A percentile compares a stretch with the other conserved stretches of the same genome.
phyloP scores from a whole-genome alignment of 1,284 basidiomycete genomes.

The Marasmius sp. region DNA sequence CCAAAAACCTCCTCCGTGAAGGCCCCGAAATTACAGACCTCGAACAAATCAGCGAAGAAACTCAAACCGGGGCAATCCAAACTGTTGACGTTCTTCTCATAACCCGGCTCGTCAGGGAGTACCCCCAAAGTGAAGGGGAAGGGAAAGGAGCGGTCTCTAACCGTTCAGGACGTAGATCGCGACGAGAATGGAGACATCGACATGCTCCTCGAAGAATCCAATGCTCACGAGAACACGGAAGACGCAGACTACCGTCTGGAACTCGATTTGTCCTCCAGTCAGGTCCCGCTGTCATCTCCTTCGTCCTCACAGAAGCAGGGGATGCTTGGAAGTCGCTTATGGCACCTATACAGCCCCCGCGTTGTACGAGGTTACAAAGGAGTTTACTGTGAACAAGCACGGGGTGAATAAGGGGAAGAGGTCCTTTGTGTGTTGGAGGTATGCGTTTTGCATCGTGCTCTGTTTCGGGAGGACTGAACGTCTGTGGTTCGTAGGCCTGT shows the following conservation, averaged over 20 bases:
- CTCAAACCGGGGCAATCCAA: constrained; percentile 51
- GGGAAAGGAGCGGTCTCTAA: constrained; percentile 14
- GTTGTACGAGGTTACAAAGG: constrained; percentile 77
- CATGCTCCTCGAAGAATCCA: constrained; percentile 23
- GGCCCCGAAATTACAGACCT: too few species aligned
- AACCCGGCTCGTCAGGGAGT: background rate
- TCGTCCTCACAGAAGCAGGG: constrained; percentile 1
- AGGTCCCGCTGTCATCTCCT: constrained; percentile 20
- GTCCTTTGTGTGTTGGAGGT: too few species aligned
- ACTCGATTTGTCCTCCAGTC: constrained; percentile 39
- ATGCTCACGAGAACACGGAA: background rate
- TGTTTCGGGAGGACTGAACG: constrained; percentile 4
- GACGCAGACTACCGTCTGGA: constrained; percentile 50
- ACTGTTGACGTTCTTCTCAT: constrained; percentile 58
- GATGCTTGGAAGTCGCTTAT: constrained; percentile 73
- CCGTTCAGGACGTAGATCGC: too few species aligned
- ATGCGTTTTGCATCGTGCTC: constrained; percentile 63
- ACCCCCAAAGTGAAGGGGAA: constrained; percentile 29
- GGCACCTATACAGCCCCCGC: constrained; percentile 71
- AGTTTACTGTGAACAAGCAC: constrained; percentile 87
- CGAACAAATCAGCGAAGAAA: constrained; percentile 19
- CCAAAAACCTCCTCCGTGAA: too few species aligned
- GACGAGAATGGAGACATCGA: constrained; percentile 18
- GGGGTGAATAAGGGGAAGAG: constrained; percentile 92
- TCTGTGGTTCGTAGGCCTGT: constrained; percentile 62